Evolutionary conservation across 108 stramenopile species (phyloP), one percentile per base, ranked within the genome.

Genomic region (Cyclotella distinguenda): DNA sequence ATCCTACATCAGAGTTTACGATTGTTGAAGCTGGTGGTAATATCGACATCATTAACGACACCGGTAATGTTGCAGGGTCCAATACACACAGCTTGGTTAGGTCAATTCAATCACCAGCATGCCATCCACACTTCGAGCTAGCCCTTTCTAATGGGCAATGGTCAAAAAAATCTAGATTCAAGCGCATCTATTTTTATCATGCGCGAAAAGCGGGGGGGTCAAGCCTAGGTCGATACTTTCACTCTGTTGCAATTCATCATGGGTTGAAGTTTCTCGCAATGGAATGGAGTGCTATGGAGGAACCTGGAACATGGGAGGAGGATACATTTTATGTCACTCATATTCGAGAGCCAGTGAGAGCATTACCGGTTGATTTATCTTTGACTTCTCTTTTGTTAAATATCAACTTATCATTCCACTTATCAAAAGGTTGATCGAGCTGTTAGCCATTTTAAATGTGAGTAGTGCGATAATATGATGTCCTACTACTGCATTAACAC

Each of bases 241-340:
- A 33, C 15, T 45, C 53, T 18, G 69, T 61, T 38, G 69, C 69
- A 7, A 31, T 12, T 3, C 40, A 70, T n/a, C 38, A 61, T 32
- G 69, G 69, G 1, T 60, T 70, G 27, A 31, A 34, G 38, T 61
- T 52, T 12, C 33, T 40, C 11, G 36, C 18, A 8, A 15, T 23
- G 4, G 60, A 61, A 42, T 61, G 40, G 31, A 59, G 52, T 6
- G 39, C 51, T 39, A 51, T 52, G 6, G 60, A 70, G 35, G 69
- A 70, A 48, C 67, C 67, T 6, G 66, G 66, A 6, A 21, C 39
- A 8, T 7, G 7, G 6, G 55, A 56, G 36, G 42, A 57, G 9
- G 19, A 55, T n/a, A 68, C 68, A 23, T 59, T 69, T 8, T 60
- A 69, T 38, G 68, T 69, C 0, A 60, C 68, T 10, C 68, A 59